A percentile compares a stretch with the other conserved stretches of the same genome.
Evolutionary conservation across 2,329 filamentous ascomycete species (phyloP).

Genomic region (Nemania bipapillata): DNA sequence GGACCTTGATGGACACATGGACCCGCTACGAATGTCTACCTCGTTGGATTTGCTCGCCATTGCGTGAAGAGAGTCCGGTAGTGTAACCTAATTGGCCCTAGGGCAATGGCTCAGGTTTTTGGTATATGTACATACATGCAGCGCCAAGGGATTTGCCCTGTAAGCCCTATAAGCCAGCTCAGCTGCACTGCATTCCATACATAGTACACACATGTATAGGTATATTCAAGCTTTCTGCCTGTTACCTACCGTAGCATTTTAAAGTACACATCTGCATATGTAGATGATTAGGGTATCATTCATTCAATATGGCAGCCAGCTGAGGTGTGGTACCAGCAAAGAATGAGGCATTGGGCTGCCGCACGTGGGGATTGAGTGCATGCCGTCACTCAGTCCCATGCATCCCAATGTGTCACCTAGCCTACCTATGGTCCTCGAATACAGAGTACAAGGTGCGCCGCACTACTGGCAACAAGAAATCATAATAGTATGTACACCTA

Average conservation of each 20-base stretch:
- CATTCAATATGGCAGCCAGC: background rate
- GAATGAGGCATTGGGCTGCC: background rate
- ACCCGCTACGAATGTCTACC: background rate
- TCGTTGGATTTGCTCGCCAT: background rate
- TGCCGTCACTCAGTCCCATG: conserved; percentile 1
- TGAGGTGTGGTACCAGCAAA: conserved; percentile 18
- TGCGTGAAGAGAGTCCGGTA: no score
- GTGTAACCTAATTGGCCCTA: background rate
- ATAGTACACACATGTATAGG: background rate
- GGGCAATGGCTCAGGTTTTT: background rate
- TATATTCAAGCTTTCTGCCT: background rate
- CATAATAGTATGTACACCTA: background rate
- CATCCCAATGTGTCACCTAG: background rate
- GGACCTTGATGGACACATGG: conserved; percentile 34
- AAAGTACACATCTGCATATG: background rate
- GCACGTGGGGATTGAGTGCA: conserved; percentile 24
- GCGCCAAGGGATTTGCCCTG: background rate
- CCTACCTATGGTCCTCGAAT: background rate
- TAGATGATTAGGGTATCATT: background rate
- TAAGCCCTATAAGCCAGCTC: background rate
- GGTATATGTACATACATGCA: background rate
- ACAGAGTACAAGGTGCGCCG: background rate
- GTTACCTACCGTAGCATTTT: background rate
- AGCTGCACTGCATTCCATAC: background rate
- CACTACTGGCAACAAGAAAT: background rate